Evolutionary conservation across 148 eudicot genomes (phyloP).

Genomic region (Hydrangea macrophylla): DNA sequence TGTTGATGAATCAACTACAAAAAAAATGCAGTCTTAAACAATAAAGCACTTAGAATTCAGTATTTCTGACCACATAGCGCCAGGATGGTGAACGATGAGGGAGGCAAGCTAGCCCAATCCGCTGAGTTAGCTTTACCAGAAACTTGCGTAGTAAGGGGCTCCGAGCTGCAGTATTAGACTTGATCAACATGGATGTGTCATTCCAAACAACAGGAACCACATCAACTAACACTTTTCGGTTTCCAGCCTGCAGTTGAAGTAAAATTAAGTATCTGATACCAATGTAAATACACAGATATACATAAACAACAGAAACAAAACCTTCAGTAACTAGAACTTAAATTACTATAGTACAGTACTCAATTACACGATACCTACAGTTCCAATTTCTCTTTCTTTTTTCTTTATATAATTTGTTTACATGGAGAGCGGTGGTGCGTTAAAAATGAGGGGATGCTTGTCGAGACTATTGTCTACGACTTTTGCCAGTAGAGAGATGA

Average conservation of each 20-base stretch:
- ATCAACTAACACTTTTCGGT: conserved; percentile 55
- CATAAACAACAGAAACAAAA: neutral
- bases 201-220: conserved; percentile 71
- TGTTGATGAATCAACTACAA: no score
- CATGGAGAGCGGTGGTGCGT: no score
- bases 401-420: no score
- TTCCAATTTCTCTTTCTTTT: no score
- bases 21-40: conserved; percentile 4
- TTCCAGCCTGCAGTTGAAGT: conserved; percentile 61
- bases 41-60: conserved; percentile 6
- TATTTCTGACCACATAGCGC: conserved; percentile 76
- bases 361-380: no score
- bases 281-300: conserved; percentile 1
- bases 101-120: conserved; percentile 76
- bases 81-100: conserved; percentile 81
- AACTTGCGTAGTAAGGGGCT: conserved; percentile 94
- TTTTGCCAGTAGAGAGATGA: no score
- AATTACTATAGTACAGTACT: no score
- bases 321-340: neutral
- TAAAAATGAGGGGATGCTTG: no score
- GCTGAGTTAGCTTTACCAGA: conserved; percentile 79
- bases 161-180: conserved; percentile 63
- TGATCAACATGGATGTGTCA: conserved; percentile 70
- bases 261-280: neutral
- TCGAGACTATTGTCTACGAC: no score